These are phyloP conservation scores for Phoma sp. DNA, from an alignment of 2,329 filamentous ascomycete genomes.

Conservation along the genomic window DNA sequence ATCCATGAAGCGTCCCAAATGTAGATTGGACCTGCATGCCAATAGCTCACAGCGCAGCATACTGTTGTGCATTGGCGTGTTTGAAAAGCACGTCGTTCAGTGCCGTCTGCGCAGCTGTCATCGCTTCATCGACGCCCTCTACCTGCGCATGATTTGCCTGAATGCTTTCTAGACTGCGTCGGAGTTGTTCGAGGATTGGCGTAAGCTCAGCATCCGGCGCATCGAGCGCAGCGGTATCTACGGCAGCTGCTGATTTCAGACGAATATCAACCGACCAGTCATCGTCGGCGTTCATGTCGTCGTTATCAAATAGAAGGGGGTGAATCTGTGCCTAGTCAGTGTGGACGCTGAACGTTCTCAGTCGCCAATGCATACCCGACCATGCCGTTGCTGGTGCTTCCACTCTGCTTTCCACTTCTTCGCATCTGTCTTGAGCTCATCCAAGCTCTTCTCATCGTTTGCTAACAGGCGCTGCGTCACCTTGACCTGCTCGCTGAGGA, in stretches of 20 bases:
- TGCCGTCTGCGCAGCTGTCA: constrained; percentile 38
- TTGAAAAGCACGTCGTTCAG: constrained; percentile 47
- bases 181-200: constrained; percentile 47
- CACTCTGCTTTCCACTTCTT: constrained; percentile 40
- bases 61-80: constrained; percentile 41
- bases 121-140: constrained; percentile 42
- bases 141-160: constrained; percentile 49
- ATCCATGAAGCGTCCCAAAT: constrained; percentile 27
- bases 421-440: constrained; percentile 39
- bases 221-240: constrained; percentile 34
- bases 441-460: constrained; percentile 38
- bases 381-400: constrained; percentile 42
- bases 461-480: constrained; percentile 57
- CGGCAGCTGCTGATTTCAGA: constrained; percentile 28
- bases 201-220: constrained; percentile 41
- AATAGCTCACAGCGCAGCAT: constrained; percentile 42
- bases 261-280: constrained; percentile 45
- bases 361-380: constrained; percentile 30
- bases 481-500: constrained; percentile 66
- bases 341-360: constrained; percentile 17
- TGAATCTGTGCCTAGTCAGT: constrained; percentile 40
- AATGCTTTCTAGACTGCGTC: constrained; percentile 49
- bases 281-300: constrained; percentile 21
- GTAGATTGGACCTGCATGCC: constrained; percentile 34
- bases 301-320: constrained; percentile 37